Base-by-base conservation (phyloP, 2,329 filamentous ascomycete genomes). In the Didymella arachidicola region DNA sequence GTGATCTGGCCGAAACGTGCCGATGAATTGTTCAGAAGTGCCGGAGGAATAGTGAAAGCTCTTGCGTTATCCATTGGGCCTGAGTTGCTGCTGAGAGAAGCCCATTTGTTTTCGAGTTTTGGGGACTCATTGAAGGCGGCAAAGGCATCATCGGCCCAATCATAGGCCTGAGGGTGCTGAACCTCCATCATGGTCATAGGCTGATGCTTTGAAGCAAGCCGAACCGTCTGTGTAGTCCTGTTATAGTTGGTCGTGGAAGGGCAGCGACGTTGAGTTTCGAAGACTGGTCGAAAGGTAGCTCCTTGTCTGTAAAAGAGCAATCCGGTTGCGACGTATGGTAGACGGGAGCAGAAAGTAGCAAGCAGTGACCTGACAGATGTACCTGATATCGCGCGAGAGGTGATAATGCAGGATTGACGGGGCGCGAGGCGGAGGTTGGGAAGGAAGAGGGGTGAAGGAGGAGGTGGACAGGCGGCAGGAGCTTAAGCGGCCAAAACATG, bases 1-100 rank as follows among this genome's bases (percentile, higher is more conserved):
- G 75, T 77, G 45, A 77, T 62, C 53, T 77, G 75, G 29, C 75
- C 75, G 38, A 68, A 74, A 5, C 72, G 73, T 57, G 71, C 70
- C 44, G 74, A 61, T 10, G 69, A 63, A 8, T 68, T 57, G n/a
- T 64, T 66, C 42, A 74, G 64, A 7, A 75, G 67, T 16, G 68
- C 61, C 10, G 73, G 72, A 4, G 72, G 71, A 25, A 74, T 69
- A 42, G 65, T 67, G 56, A 72, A 72, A 26, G 66, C 34, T 4
- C 63, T 46, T 4, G 51, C 42, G 25, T 48, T 44, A 26, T 59
- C 57, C 36, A 60, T 49, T 2, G 62, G 44, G 30, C 48, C 41
- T 14, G 53, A 19, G 16, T 45, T 52, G 55, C 60, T 66, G 26
- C 19, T 50, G 53, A 70, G 67, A 18, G 65, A 32, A 6, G 66